Evolutionary conservation across 257 asterid genomes (phyloP).

Genomic region (Solanum arcanum): DNA sequence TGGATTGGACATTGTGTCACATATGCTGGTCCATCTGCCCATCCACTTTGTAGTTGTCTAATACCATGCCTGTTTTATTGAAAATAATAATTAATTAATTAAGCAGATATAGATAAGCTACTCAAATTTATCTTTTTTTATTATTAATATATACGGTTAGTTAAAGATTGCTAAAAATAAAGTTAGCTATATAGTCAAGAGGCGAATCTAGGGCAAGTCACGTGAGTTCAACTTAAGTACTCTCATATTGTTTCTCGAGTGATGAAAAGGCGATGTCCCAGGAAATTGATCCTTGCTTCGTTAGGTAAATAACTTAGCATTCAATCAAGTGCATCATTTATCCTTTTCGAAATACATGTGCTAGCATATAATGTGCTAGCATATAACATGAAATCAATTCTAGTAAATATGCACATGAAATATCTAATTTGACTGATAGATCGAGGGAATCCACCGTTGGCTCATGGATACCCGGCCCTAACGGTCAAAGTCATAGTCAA

Average conservation of each 20-base stretch:
- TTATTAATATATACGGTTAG: background rate
- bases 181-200: rapidly evolving
- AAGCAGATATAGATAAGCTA: background rate
- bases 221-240: background rate
- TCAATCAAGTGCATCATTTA: background rate
- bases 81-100: background rate
- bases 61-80: slow-evolving; percentile 48
- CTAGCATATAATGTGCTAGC: background rate
- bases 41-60: slow-evolving; percentile 44
- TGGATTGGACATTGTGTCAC: slow-evolving; percentile 63
- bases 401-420: background rate
- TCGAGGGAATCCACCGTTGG: background rate
- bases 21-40: slow-evolving; percentile 71
- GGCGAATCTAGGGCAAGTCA: background rate
- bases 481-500: background rate
- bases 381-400: background rate
- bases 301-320: background rate
- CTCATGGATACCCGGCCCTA: background rate
- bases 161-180: background rate
- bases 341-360: background rate
- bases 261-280: rapidly evolving
- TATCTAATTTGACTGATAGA: background rate
- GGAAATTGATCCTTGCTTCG: background rate
- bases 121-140: background rate
- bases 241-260: background rate